Percentiles rank a stretch among this genome's conserved stretches.
Conservation (phyloP, 2,329 filamentous ascomycete genomes). For the Elsinoe ampelina region DNA sequence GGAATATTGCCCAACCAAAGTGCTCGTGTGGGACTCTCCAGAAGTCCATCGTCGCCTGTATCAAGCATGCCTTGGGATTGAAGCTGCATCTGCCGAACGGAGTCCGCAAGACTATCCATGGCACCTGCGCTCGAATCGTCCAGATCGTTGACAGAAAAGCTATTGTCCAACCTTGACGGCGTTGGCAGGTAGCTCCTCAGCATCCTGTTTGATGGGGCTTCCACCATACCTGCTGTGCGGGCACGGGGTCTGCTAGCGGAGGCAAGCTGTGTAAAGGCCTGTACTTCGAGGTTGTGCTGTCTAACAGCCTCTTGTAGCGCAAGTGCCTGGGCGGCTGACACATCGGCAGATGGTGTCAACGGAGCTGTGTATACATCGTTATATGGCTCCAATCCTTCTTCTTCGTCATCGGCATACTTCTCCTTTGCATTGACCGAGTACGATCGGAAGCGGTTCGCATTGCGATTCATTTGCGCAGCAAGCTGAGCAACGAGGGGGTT, state of each 20-base stretch:
- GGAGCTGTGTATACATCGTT: slow-evolving; percentile 49
- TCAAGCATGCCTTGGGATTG: slow-evolving; percentile 55
- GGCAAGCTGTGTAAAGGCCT: slow-evolving; percentile 80
- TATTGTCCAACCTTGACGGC: slow-evolving; percentile 65
- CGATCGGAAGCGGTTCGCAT: slow-evolving; percentile 81
- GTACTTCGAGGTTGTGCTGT: slow-evolving; percentile 86
- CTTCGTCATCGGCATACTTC: slow-evolving; percentile 85
- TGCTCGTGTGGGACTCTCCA: slow-evolving; percentile 85
- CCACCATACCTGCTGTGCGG: slow-evolving; percentile 81
- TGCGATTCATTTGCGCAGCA: slow-evolving; percentile 65
- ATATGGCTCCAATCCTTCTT: slow-evolving; percentile 52
- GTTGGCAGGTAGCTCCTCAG: slow-evolving; percentile 65
- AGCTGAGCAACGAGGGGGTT: slow-evolving; percentile 58
- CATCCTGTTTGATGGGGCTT: slow-evolving; percentile 58
- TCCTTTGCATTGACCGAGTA: slow-evolving; percentile 99
- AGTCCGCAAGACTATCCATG: slow-evolving; percentile 70
- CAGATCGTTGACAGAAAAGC: slow-evolving; percentile 66
- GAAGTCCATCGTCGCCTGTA: slow-evolving; percentile 63
- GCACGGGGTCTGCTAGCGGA: slow-evolving; percentile 76
- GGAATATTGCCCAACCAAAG: slow-evolving; percentile 97
- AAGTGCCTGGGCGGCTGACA: slow-evolving; percentile 48
- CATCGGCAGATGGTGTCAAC: slow-evolving; percentile 49
- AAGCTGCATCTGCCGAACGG: slow-evolving; percentile 72
- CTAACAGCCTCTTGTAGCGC: slow-evolving; percentile 65
- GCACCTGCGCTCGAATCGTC: slow-evolving; percentile 65